Evolutionary conservation across 2,329 filamentous ascomycete species (phyloP), one percentile per base, ranked within the genome.

Genomic region (Anthostomella pinea): DNA sequence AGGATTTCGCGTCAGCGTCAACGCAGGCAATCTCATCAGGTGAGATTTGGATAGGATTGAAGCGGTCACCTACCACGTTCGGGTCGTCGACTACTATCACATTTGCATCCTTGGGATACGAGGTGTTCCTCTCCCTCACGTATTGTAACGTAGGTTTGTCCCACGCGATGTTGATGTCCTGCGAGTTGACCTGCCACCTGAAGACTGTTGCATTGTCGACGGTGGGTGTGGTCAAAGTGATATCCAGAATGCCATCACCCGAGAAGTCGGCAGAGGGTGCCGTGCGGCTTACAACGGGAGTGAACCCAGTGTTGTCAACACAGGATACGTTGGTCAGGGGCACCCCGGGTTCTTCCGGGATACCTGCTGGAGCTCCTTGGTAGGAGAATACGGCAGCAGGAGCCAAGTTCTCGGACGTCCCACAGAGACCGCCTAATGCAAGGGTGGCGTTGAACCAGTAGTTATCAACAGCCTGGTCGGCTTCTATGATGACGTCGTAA

Each of bases 401-500:
- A 24, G 35, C 46, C 2, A 33, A 35, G 42, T 60, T 63, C 24
- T 48, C 48, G 2, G 57, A 57, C 2, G 42, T 42, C 14, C 63
- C 63, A 45, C 64, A 65, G 22, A 54, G 42, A 19, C 42, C 37
- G 13, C 40, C 35, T n/a, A 45, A 43, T 13, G 46, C 45, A 17
- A 60, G 46, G 1, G 59, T 63, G 11, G 58, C 61, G 37, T 65
- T 66, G 47, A 70, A 60, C 65, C 67, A 69, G 55, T 67, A 70
- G 54, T 64, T 65, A 3, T 47, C 58, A 3, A 51, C 36, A 10
- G 50, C 40, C 37, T 59, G 41, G 38, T 50, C 54, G 11, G 64
- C 70, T 19, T 67, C 61, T 28, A 75, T 63, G 24, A 73, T 63
- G 13, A 75, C 62, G 43, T 75, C 70, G 41, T 63, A 64, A 19